Evolutionary conservation across 208 protist genomes (phyloP).

Genomic region (Trypanosoma boissoni): DNA sequence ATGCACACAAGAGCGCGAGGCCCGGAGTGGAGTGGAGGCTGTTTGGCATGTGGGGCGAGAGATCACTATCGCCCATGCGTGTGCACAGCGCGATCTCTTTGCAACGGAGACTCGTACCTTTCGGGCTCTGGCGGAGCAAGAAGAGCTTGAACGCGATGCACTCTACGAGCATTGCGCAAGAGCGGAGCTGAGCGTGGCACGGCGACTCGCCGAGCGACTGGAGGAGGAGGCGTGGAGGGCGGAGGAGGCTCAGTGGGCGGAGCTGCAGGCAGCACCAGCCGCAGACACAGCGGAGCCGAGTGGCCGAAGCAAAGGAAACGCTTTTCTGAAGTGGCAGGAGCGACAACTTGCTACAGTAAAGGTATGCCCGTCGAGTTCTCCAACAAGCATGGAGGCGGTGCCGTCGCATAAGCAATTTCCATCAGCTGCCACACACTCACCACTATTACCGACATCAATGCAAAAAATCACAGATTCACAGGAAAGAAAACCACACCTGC

Average conservation of each 20-base stretch:
- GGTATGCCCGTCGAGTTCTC: background rate
- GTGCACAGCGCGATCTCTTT: conserved; percentile 9
- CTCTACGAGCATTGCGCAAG: conserved; percentile 28
- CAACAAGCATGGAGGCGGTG: too few species aligned
- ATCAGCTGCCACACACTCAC: too few species aligned
- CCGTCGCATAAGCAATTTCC: too few species aligned
- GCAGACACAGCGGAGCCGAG: background rate
- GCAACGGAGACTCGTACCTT: background rate
- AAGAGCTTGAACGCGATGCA: conserved; percentile 21
- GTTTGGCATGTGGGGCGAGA: conserved; percentile 10
- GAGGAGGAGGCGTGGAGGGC: conserved; percentile 40
- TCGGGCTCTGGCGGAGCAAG: conserved; percentile 1
- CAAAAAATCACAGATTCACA: too few species aligned
- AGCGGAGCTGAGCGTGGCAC: conserved; percentile 19
- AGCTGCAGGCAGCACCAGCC: background rate
- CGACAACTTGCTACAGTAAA: conserved; percentile 7
- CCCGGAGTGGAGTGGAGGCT: conserved; percentile 38
- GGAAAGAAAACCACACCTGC: too few species aligned
- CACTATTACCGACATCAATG: too few species aligned
- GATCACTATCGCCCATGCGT: background rate
- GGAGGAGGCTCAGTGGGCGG: conserved; percentile 35
- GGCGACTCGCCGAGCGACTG: conserved; percentile 21
- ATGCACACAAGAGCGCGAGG: conserved; percentile 39
- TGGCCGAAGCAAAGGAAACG: conserved; percentile 2
- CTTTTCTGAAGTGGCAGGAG: conserved; percentile 20